phyloP scores from a whole-genome alignment of 345 rosid species.

The Cardiospermum halicacabum region DNA sequence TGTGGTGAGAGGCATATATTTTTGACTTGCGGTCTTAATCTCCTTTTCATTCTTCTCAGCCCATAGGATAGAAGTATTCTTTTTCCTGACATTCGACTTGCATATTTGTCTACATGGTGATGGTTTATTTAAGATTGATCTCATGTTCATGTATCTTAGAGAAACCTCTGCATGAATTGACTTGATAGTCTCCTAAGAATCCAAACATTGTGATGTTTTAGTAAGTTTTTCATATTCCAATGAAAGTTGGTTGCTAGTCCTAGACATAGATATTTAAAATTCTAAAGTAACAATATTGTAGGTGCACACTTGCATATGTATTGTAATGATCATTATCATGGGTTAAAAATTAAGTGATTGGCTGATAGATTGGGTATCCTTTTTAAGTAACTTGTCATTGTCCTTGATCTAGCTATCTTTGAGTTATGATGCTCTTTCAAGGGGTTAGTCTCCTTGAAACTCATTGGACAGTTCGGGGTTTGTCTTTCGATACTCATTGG shows the following conservation, averaged over 20 bases:
- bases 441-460: too few relatives aligned
- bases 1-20: slow-evolving; percentile 48
- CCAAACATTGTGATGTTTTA: background rate
- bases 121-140: background rate
- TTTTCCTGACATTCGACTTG: background rate
- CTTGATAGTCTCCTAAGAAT: background rate
- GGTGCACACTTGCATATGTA: background rate
- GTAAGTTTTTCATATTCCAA: background rate
- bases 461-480: too few relatives aligned
- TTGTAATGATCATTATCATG: too few relatives aligned
- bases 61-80: background rate
- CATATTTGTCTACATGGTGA: background rate
- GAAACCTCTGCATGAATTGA: background rate
- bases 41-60: slow-evolving; percentile 13
- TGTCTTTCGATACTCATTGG: too few relatives aligned
- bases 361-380: too few relatives aligned
- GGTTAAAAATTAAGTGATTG: too few relatives aligned
- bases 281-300: background rate
- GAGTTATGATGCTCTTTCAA: too few relatives aligned
- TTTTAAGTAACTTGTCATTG: too few relatives aligned
- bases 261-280: background rate
- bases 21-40: slow-evolving; percentile 28
- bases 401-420: too few relatives aligned
- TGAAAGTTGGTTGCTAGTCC: background rate
- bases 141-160: background rate